Conservation (phyloP, 1,284 basidiomycete species). For the Termitomyces sp. region DNA sequence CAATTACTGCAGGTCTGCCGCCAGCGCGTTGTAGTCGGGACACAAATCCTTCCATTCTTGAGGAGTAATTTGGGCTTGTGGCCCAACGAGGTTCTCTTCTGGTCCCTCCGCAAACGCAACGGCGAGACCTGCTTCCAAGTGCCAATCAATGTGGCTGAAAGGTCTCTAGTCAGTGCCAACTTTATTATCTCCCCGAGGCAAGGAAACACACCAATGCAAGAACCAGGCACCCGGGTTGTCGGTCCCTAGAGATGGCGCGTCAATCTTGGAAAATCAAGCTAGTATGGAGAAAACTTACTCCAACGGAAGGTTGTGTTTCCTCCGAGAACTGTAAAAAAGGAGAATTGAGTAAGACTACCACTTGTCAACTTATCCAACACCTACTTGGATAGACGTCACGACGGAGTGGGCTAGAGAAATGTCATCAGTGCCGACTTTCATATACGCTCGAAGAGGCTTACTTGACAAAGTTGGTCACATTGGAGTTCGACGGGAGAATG, state of each 20-base stretch:
- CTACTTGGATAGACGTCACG: constrained; percentile 31
- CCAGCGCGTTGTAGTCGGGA: constrained; percentile 26
- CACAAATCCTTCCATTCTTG: constrained; percentile 29
- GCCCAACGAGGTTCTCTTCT: constrained; percentile 22
- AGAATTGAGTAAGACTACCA: background rate
- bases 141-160: constrained; percentile 32
- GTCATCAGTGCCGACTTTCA: background rate
- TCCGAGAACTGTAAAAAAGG: constrained; percentile 22
- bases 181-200: background rate
- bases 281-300: constrained; percentile 13
- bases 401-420: constrained; percentile 22
- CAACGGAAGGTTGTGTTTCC: constrained; percentile 33
- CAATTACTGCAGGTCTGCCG: constrained; percentile 27
- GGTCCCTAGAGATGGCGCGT: constrained; percentile 13
- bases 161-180: background rate
- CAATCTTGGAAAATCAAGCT: background rate
- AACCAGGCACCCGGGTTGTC: constrained; percentile 37
- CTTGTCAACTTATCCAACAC: background rate
- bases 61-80: constrained; percentile 25
- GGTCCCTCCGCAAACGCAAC: constrained; percentile 31
- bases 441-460: constrained; percentile 1
- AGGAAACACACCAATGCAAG: constrained; percentile 28
- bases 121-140: constrained; percentile 33
- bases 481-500: constrained; percentile 21
- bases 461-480: constrained; percentile 28